Conservation (phyloP, 1,139 yeast genomes). For the Debaryomyces singareniensis region DNA sequence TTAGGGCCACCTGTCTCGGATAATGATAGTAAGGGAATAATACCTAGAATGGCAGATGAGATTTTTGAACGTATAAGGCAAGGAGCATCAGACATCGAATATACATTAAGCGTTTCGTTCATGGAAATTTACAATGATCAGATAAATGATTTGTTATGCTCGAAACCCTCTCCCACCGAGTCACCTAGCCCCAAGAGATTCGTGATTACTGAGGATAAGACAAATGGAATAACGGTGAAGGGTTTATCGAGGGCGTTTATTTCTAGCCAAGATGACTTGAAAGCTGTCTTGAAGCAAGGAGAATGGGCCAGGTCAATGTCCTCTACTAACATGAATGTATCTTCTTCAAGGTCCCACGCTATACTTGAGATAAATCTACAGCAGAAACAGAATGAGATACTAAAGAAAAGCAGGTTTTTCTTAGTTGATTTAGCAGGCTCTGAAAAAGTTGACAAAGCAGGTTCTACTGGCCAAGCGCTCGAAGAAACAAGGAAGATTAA, state of each 20-base stretch:
- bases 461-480: conserved; percentile 67
- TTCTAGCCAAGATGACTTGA: conserved; percentile 52
- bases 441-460: conserved; percentile 79
- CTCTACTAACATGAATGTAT: conserved; percentile 67
- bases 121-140: conserved; percentile 83
- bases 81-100: conserved; percentile 52
- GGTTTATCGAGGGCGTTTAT: conserved; percentile 62
- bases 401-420: conserved; percentile 63
- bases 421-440: conserved; percentile 87
- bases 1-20: conserved; percentile 54
- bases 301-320: conserved; percentile 50
- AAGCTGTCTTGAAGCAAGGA: conserved; percentile 51
- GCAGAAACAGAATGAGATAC: conserved; percentile 56
- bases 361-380: conserved; percentile 63
- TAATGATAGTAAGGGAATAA: conserved; percentile 44
- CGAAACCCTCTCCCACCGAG: conserved; percentile 5
- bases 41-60: conserved; percentile 67
- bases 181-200: conserved; percentile 18
- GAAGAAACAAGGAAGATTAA: conserved; percentile 86
- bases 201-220: conserved; percentile 60
- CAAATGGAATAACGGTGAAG: conserved; percentile 64
- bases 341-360: conserved; percentile 78
- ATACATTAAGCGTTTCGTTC: conserved; percentile 63
- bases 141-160: conserved; percentile 50
- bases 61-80: conserved; percentile 53